These are phyloP conservation scores for Yarrowia phangngaensis DNA, from an alignment of 805 yeast species.

Conservation along the genomic window DNA sequence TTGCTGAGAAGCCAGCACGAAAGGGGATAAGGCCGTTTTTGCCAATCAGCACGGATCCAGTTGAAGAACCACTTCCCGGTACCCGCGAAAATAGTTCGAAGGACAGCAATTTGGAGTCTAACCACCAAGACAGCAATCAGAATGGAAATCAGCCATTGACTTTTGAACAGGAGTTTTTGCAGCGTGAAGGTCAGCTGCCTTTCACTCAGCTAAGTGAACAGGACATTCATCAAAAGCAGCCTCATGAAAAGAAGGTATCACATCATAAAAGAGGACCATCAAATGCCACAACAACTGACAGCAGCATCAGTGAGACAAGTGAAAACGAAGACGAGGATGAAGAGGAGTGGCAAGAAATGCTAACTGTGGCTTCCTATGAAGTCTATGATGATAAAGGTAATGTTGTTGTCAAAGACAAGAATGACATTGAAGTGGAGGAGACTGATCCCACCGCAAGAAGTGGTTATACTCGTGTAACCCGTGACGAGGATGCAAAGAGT, in stretches of 20 bases:
- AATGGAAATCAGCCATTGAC: background rate
- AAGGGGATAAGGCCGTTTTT: conserved; percentile 9
- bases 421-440: conserved; percentile 32
- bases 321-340: conserved; percentile 14
- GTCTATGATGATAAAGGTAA: conserved; percentile 71
- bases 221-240: conserved; percentile 16
- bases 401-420: conserved; percentile 36
- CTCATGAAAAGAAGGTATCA: conserved; percentile 21
- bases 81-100: background rate
- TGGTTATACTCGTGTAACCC: conserved; percentile 86
- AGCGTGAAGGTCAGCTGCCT: conserved; percentile 17
- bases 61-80: conserved; percentile 7
- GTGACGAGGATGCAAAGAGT: conserved; percentile 76
- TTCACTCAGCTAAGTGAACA: conserved; percentile 16
- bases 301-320: conserved; percentile 14
- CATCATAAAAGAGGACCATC: conserved; percentile 14
- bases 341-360: conserved; percentile 79
- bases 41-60: conserved; percentile 8
- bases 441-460: conserved; percentile 48
- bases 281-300: conserved; percentile 3
- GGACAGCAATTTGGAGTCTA: background rate
- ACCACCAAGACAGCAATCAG: background rate
- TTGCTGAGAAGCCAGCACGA: background rate
- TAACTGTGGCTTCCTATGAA: conserved; percentile 70
- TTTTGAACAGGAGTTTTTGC: conserved; percentile 16